Percentiles rank a stretch among this genome's conserved stretches.
Conservation (phyloP, 192 early-diverging fungal genomes). For the Coemansia sp. region DNA sequence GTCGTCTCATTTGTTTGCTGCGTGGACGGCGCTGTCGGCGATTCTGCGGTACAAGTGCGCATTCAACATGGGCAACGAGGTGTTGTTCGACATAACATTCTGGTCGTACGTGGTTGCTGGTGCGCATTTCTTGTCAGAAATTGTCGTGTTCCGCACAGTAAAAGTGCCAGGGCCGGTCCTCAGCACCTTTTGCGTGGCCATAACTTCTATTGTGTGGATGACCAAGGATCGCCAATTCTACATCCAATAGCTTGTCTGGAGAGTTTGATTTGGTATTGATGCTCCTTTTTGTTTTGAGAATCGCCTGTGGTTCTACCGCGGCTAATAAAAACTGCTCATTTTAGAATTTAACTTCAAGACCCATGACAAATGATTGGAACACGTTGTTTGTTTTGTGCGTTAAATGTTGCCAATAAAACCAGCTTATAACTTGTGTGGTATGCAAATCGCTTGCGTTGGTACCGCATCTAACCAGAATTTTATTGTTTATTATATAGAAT, state of each 20-base stretch:
- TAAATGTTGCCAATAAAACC: too few species aligned
- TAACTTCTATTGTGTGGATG: slow-evolving; percentile 57
- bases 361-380: too few species aligned
- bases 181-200: slow-evolving; percentile 66
- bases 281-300: too few species aligned
- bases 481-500: too few species aligned
- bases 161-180: slow-evolving; percentile 65
- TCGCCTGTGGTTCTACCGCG: too few species aligned
- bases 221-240: slow-evolving; percentile 47
- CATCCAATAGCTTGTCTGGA: slow-evolving; percentile 11
- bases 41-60: slow-evolving; percentile 84
- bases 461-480: too few species aligned
- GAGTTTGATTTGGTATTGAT: background rate
- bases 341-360: too few species aligned
- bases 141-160: slow-evolving; percentile 62
- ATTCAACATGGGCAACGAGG: slow-evolving; percentile 71
- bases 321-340: too few species aligned
- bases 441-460: too few species aligned
- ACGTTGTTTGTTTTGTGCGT: too few species aligned
- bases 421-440: too few species aligned
- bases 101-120: slow-evolving; percentile 74
- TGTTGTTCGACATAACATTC: slow-evolving; percentile 52
- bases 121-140: slow-evolving; percentile 68
- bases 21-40: slow-evolving; percentile 82
- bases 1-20: slow-evolving; percentile 79